These are phyloP conservation scores for Thelephora ganbajun DNA, from an alignment of 768 basidiomycete genomes.

Conservation along the genomic window DNA sequence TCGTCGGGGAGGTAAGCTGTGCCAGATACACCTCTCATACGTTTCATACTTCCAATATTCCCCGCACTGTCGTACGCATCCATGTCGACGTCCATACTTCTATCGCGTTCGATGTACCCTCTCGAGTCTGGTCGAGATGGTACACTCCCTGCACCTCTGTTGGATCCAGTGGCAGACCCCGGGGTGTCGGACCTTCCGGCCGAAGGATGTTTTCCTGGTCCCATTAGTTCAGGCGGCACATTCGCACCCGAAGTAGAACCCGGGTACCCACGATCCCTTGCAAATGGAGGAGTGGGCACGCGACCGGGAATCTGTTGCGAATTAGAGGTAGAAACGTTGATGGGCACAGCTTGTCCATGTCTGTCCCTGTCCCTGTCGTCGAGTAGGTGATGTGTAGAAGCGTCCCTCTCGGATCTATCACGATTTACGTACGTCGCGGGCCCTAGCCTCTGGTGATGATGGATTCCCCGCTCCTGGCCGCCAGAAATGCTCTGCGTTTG, in stretches of 20 bases:
- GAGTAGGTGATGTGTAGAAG: conserved; percentile 21
- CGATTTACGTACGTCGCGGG: conserved; percentile 42
- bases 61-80: not conserved
- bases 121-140: conserved; percentile 9
- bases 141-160: conserved; percentile 8
- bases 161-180: conserved; percentile 8
- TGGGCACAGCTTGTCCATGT: conserved; percentile 12
- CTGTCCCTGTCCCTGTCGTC: conserved; percentile 12
- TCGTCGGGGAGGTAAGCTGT: not conserved
- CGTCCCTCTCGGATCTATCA: conserved; percentile 34
- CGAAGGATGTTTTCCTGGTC: conserved; percentile 4
- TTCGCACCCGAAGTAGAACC: not conserved
- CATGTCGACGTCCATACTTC: not conserved
- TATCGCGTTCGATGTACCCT: not conserved
- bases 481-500: not conserved
- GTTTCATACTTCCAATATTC: not conserved
- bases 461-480: conserved; percentile 15
- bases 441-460: conserved; percentile 55
- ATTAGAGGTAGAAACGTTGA: too few species aligned
- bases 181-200: conserved; percentile 14
- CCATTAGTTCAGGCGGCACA: conserved; percentile 5
- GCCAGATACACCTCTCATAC: not conserved
- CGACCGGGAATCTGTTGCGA: conserved; percentile 10
- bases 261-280: not conserved
- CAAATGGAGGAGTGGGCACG: conserved; percentile 5